These are phyloP conservation scores for Heliamphora exappendiculata DNA, from an alignment of 148 eudicot species.

Conservation along the genomic window DNA sequence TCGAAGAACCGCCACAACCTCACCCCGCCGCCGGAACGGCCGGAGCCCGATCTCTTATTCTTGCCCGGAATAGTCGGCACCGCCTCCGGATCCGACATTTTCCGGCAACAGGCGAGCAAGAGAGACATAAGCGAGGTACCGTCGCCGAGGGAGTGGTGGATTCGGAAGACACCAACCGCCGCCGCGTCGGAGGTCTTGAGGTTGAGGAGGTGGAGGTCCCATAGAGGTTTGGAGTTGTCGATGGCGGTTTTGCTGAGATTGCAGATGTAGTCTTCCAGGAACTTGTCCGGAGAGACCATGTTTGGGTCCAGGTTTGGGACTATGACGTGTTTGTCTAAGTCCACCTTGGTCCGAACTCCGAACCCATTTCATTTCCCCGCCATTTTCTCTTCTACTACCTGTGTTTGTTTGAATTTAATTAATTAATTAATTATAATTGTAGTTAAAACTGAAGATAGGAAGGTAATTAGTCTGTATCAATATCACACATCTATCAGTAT, in stretches of 20 bases:
- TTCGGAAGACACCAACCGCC: constrained; percentile 10
- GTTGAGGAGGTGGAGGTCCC: constrained; percentile 34
- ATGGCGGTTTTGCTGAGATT: constrained; percentile 21
- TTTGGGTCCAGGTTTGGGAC: constrained; percentile 13
- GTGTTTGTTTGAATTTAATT: background rate
- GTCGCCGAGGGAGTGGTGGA: constrained; percentile 32
- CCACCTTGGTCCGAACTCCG: constrained; percentile 13
- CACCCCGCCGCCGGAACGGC: background rate
- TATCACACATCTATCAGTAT: too few relatives aligned
- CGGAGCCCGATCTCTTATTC: constrained; percentile 1
- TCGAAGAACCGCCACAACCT: constrained; percentile 5
- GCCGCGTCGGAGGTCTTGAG: constrained; percentile 16
- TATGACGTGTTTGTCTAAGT: constrained; percentile 19
- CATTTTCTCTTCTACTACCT: constrained; percentile 42
- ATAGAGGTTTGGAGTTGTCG: constrained; percentile 20
- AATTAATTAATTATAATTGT: too few relatives aligned
- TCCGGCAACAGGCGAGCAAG: constrained; percentile 22
- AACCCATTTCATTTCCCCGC: constrained; percentile 28
- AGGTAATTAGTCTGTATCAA: background rate
- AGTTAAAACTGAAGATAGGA: background rate
- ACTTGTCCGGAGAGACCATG: constrained; percentile 18
- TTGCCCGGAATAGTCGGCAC: constrained; percentile 20
- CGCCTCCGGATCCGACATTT: constrained; percentile 14
- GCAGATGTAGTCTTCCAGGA: constrained; percentile 27
- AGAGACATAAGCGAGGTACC: constrained; percentile 31